Conservation (phyloP, 768 basidiomycete genomes). For the Boletus vinaceobasis region DNA sequence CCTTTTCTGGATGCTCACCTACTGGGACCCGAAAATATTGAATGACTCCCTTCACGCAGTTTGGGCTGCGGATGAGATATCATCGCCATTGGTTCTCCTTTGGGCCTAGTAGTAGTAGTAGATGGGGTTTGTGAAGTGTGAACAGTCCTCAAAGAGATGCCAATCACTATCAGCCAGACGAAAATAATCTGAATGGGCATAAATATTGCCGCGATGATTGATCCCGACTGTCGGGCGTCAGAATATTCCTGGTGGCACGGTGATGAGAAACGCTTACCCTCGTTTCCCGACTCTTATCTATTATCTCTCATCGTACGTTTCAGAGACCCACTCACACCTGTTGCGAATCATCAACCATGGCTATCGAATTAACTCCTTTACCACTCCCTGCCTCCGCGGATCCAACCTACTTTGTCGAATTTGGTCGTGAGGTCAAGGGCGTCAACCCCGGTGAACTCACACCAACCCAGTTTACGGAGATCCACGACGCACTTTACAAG, state of each 20-base stretch:
- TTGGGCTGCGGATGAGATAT: constrained; percentile 6
- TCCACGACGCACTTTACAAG: constrained; percentile 74
- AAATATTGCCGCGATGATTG: too few species aligned
- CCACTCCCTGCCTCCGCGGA: constrained; percentile 74
- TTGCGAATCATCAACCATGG: constrained; percentile 40
- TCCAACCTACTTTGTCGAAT: constrained; percentile 58
- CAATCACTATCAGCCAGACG: not conserved
- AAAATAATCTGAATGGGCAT: not conserved
- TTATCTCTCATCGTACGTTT: not conserved
- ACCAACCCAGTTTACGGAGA: constrained; percentile 59
- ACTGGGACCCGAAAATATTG: too few species aligned
- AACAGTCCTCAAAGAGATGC: not conserved
- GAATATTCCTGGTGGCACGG: too few species aligned
- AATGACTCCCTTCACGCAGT: not conserved
- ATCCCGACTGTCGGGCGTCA: too few species aligned
- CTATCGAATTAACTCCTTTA: constrained; percentile 62
- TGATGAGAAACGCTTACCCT: too few species aligned
- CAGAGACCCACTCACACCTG: not conserved
- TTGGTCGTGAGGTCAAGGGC: constrained; percentile 76
- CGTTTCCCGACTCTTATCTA: constrained; percentile 5
- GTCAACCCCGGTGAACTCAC: constrained; percentile 63
- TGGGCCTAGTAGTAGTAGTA: not conserved
- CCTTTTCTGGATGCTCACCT: not conserved
- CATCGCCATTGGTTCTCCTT: constrained; percentile 5
- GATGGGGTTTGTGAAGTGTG: not conserved